Evolutionary conservation across 129 eudicot species (phyloP).

Genomic region (Logfia minima): DNA sequence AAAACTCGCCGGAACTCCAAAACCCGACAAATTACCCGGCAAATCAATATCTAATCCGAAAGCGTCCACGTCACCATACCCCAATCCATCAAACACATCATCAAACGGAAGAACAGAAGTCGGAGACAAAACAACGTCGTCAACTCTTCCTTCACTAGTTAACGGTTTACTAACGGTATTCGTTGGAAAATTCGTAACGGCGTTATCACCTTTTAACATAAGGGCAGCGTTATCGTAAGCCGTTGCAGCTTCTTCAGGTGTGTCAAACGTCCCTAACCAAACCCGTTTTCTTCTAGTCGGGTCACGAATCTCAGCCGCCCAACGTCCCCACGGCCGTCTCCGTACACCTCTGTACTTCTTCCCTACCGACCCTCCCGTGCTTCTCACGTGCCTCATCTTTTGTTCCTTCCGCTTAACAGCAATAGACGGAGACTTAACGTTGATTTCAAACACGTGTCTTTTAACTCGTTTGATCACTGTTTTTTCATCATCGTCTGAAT

Average conservation of each 20-base stretch:
- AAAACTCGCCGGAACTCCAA: constrained; percentile 21
- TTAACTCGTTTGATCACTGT: constrained; percentile 28
- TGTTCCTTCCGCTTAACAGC: background rate
- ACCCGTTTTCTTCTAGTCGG: constrained; percentile 51
- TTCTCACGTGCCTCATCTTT: constrained; percentile 8
- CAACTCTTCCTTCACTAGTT: background rate
- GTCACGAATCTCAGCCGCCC: constrained; percentile 85
- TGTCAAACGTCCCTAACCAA: constrained; percentile 73
- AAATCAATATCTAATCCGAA: constrained; percentile 41
- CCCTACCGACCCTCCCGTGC: constrained; percentile 10
- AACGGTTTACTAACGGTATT: constrained; percentile 18
- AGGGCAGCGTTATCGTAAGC: constrained; percentile 72
- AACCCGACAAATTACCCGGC: constrained; percentile 30
- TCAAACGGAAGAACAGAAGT: constrained; percentile 54
- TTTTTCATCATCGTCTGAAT: constrained; percentile 28
- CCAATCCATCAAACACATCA: constrained; percentile 46
- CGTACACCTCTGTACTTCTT: constrained; percentile 63
- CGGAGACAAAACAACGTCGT: constrained; percentile 50
- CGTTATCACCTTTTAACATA: constrained; percentile 50
- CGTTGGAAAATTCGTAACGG: constrained; percentile 64
- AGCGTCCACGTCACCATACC: constrained; percentile 42
- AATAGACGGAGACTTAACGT: constrained; percentile 3
- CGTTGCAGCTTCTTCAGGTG: constrained; percentile 71
- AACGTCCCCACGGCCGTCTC: constrained; percentile 72
- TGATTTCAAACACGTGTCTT: constrained; percentile 42